Conservation (phyloP, 2,329 filamentous ascomycete genomes). For the Alternaria rosae region DNA sequence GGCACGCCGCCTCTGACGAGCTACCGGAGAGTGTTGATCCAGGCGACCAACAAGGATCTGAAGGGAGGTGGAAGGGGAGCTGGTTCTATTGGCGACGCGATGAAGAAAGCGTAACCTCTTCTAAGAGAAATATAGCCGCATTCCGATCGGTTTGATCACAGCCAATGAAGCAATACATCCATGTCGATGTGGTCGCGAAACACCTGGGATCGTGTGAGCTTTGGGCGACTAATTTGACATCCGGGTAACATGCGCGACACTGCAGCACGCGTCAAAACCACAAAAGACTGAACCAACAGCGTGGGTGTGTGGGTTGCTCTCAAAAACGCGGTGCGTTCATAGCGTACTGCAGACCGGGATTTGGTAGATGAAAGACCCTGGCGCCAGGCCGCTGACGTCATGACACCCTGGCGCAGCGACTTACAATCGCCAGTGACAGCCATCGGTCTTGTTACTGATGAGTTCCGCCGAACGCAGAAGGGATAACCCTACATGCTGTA, state of each 20-base stretch:
- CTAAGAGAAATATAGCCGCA: neutral
- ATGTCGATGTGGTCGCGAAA: neutral
- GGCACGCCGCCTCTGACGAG: slow-evolving; percentile 56
- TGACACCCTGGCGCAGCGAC: neutral
- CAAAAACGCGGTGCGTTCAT: neutral
- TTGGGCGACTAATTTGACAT: neutral
- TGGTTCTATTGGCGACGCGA: neutral
- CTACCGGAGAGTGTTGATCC: slow-evolving; percentile 57
- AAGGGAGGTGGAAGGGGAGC: slow-evolving; percentile 24
- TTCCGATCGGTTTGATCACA: neutral
- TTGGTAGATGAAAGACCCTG: neutral
- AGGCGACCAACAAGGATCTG: slow-evolving; percentile 43
- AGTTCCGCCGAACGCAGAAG: neutral
- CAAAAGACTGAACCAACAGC: neutral
- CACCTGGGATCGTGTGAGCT: neutral
- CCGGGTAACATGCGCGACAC: neutral
- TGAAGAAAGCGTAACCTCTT: neutral
- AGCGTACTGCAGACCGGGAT: neutral
- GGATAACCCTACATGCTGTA: slow-evolving; percentile 2
- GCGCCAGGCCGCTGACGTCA: slow-evolving; percentile 10
- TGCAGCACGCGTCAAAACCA: neutral
- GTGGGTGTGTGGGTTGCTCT: neutral
- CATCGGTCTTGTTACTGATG: neutral
- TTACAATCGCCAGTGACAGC: neutral
- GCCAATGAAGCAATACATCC: neutral